Evolutionary conservation across 306 rosid genomes (phyloP).

Genomic region (Erythrophleum fordii): DNA sequence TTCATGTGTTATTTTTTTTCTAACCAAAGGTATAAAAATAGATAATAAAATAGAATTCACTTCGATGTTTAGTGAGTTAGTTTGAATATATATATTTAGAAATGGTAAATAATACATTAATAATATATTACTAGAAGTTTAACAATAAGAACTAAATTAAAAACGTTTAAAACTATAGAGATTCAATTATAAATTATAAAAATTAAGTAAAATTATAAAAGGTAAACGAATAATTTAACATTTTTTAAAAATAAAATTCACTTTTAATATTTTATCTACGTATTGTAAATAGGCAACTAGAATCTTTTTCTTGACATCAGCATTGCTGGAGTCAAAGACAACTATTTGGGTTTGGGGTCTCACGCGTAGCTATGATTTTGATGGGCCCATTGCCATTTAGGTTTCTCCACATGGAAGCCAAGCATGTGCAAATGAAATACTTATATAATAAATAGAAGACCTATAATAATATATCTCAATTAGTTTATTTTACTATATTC

Average conservation of each 20-base stretch:
- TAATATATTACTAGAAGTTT: neutral
- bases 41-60: too few species aligned
- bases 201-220: neutral
- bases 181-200: neutral
- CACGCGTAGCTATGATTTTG: conserved; percentile 45
- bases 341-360: conserved; percentile 15
- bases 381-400: conserved; percentile 26
- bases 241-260: neutral
- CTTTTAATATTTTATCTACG: neutral
- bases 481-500: too few species aligned
- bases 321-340: conserved; percentile 12
- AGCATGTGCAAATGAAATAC: neutral
- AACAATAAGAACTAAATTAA: neutral
- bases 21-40: too few species aligned
- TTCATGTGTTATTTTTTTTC: too few species aligned
- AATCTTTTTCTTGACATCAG: too few species aligned
- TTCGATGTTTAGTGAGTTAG: too few species aligned
- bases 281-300: too few species aligned
- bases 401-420: neutral
- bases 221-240: neutral
- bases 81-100: too few species aligned
- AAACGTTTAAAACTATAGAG: neutral
- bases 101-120: neutral
- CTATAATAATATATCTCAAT: too few species aligned
- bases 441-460: too few species aligned